These are phyloP conservation scores for Priceomyces castillae DNA, from an alignment of 805 yeast species.

Conservation along the genomic window DNA sequence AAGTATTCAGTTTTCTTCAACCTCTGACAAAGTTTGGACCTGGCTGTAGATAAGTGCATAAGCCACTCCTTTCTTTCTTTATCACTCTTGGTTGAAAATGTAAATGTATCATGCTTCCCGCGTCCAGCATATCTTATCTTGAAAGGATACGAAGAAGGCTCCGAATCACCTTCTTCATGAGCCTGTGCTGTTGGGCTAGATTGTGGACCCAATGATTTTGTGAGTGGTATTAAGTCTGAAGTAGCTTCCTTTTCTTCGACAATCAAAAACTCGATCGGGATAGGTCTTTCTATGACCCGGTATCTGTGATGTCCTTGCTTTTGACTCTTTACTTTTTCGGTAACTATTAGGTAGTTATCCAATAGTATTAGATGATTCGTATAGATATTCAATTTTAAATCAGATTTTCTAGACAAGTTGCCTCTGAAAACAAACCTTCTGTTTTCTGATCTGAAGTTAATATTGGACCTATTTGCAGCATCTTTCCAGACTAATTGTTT, in stretches of 20 bases:
- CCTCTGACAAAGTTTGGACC: conserved; percentile 31
- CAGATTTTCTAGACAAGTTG: conserved; percentile 58
- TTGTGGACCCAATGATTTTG: conserved; percentile 16
- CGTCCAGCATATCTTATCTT: conserved; percentile 55
- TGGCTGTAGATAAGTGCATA: conserved; percentile 46
- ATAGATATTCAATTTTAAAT: conserved; percentile 56
- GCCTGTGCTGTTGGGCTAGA: conserved; percentile 11
- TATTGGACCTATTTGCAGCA: conserved; percentile 41
- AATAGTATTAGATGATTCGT: conserved; percentile 54
- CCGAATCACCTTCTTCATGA: conserved; percentile 22
- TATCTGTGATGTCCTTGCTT: conserved; percentile 24
- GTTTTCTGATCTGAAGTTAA: conserved; percentile 51
- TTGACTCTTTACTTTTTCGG: conserved; percentile 51
- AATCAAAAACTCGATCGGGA: conserved; percentile 57
- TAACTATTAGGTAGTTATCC: conserved; percentile 68
- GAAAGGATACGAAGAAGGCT: conserved; percentile 40
- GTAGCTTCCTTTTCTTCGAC: conserved; percentile 45
- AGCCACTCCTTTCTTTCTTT: conserved; percentile 62
- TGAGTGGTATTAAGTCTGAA: conserved; percentile 14
- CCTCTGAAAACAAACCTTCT: conserved; percentile 61
- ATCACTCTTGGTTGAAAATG: conserved; percentile 46
- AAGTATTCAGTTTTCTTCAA: conserved; percentile 50
- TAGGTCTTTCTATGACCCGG: conserved; percentile 54
- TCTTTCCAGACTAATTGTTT: conserved; percentile 54
- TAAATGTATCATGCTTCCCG: conserved; percentile 53